These are phyloP conservation scores for Talaromyces trachyspermus DNA, from an alignment of 495 filamentous ascomycete genomes.

Conservation along the genomic window DNA sequence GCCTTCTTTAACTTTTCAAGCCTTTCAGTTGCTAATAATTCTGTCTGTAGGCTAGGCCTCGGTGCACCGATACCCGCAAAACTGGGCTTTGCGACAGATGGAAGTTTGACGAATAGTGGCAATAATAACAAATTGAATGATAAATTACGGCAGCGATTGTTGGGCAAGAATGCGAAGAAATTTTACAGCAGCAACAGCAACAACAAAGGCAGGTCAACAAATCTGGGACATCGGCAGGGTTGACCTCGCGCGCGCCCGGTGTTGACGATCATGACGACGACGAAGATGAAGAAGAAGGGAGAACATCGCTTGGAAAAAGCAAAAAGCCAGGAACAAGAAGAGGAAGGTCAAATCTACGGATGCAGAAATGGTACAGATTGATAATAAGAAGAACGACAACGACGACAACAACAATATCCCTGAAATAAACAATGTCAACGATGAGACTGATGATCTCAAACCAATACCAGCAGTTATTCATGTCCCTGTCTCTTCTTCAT, in stretches of 20 bases:
- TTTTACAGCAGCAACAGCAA: slow-evolving; percentile 21
- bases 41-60: slow-evolving; percentile 33
- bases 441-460: background rate
- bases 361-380: slow-evolving; percentile 4
- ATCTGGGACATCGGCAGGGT: background rate
- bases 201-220: slow-evolving; percentile 8
- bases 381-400: slow-evolving; percentile 1
- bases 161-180: slow-evolving; percentile 40
- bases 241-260: background rate
- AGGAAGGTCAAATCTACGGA: slow-evolving; percentile 19
- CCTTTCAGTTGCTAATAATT: background rate
- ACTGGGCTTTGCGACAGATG: slow-evolving; percentile 15
- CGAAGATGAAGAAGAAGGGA: slow-evolving; percentile 42
- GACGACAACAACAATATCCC: slow-evolving; percentile 7
- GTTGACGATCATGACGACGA: slow-evolving; percentile 40
- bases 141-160: slow-evolving; percentile 39
- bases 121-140: slow-evolving; percentile 20
- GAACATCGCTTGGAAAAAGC: slow-evolving; percentile 45
- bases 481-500: background rate
- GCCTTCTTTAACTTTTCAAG: slow-evolving; percentile 6
- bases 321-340: slow-evolving; percentile 32
- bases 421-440: background rate
- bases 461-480: background rate
- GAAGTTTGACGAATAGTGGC: no score
- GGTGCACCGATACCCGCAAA: slow-evolving; percentile 39